Conservation (phyloP, 768 basidiomycete species). For the Lepiota brunneoincarnata region DNA sequence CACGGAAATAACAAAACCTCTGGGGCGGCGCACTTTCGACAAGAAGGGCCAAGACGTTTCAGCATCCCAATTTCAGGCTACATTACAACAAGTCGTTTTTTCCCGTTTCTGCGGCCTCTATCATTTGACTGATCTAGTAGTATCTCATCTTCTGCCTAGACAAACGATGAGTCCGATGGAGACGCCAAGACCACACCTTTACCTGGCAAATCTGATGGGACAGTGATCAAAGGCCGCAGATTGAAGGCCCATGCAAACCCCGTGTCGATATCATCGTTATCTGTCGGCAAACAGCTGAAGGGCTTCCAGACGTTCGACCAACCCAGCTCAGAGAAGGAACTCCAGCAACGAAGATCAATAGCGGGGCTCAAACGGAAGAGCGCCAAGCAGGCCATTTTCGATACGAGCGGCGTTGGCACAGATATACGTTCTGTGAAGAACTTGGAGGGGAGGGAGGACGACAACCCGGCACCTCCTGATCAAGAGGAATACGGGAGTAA, state of each 20-base stretch:
- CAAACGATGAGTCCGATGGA: neutral
- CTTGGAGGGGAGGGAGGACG: neutral
- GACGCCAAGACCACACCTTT: neutral
- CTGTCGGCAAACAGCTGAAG: slow-evolving; percentile 18
- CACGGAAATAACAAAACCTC: slow-evolving; percentile 15
- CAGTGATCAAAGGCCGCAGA: slow-evolving; percentile 15
- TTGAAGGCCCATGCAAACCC: slow-evolving; percentile 23
- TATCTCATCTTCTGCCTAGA: neutral
- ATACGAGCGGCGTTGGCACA: slow-evolving; percentile 44
- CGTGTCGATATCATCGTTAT: slow-evolving; percentile 22
- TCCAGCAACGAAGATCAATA: slow-evolving; percentile 15
- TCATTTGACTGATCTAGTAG: neutral
- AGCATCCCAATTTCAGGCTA: slow-evolving; percentile 11
- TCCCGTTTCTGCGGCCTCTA: neutral
- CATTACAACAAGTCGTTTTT: slow-evolving; percentile 13
- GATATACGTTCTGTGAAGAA: slow-evolving; percentile 38
- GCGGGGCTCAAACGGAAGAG: slow-evolving; percentile 30
- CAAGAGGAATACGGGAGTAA: too few species aligned
- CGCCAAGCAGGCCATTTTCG: slow-evolving; percentile 44
- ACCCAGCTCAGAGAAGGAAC: neutral
- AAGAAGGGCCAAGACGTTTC: slow-evolving; percentile 39
- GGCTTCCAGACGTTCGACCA: slow-evolving; percentile 17
- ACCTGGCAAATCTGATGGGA: neutral
- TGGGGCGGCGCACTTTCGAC: slow-evolving; percentile 48
- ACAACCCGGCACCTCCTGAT: neutral